Conservation (phyloP, 225 moss, liverwort and hornwort species). For the Thuidium tamariscinum region DNA sequence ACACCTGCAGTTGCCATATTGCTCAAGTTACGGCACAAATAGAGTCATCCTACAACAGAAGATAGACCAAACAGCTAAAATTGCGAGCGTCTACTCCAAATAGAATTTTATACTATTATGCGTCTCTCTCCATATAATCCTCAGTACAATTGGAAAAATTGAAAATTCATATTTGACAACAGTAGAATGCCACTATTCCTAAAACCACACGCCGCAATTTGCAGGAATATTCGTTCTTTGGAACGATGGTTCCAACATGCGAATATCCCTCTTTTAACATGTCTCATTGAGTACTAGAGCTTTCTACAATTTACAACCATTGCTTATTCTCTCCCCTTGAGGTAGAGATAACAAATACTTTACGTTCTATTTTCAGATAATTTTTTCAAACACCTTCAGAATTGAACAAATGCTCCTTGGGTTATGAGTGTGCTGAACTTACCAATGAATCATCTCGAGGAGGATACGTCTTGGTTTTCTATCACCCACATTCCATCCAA, state of each 20-base stretch:
- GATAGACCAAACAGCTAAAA: neutral
- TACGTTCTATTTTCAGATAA: neutral
- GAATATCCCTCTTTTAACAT: neutral
- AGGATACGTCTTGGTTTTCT: slow-evolving; percentile 16
- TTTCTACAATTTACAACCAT: neutral
- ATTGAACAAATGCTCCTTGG: neutral
- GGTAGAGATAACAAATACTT: neutral
- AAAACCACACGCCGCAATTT: neutral
- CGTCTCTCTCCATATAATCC: neutral
- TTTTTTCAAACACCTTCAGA: neutral
- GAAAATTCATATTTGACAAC: neutral
- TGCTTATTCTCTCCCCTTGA: neutral
- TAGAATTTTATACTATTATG: neutral
- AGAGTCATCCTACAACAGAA: neutral
- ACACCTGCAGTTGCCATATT: slow-evolving; percentile 12
- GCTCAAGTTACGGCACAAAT: neutral
- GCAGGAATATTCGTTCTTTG: neutral
- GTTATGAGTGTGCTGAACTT: neutral
- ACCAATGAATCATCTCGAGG: slow-evolving; percentile 29
- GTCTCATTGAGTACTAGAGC: neutral
- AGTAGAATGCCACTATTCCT: neutral
- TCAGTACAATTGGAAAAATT: neutral
- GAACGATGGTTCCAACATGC: neutral
- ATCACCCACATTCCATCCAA: slow-evolving; percentile 11
- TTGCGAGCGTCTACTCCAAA: neutral